Base-by-base conservation (phyloP, 768 basidiomycete species). In the Lactarius deliciosus region DNA sequence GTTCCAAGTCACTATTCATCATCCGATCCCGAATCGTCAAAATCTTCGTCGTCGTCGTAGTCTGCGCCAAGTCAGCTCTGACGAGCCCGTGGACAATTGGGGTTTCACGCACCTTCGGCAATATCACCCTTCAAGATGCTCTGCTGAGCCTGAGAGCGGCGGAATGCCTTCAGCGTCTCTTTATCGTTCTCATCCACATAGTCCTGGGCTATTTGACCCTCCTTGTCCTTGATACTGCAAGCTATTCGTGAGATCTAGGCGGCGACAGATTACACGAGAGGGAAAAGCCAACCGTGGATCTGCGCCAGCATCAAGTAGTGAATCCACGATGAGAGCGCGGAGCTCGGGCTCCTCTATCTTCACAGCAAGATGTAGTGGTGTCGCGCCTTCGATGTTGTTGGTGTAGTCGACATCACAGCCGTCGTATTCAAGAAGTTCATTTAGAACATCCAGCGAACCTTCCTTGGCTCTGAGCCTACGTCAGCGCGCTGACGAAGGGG, bases 351-450 rank as follows among this genome's bases (percentile, higher is more conserved):
- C 80, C 40, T 84, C 78, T 54, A 90, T 75, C 68, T 77, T 76
- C 9, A 89, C 76, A 9, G 91, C 92, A 30, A 92, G 81, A 75
- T 94, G 92, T 18, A 95, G 79, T 4, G 93, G 93, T 0, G 93
- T 94, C 8, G 86, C 85, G 10, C 82, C 82, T 57, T 88, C 86
- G 34, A 89, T 73, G 22, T 81, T 81, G 76, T 94, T 94, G 72
- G 84, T 79, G 20, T 86, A 85, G 74, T 95, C 92, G 60, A 93
- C 91, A 72, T 94, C 92, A 77, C 91, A 93, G 5, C 81, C 83
- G 13, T 92, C 90, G 72, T 86, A 80, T 5, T 83, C 84, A 40
- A 95, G 81, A 69, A 94, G 85, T 63, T 88, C 80, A 68, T 93
- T 90, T 4, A 93, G 79, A 57, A 88, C 86, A 34, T 83, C 82